A percentile compares a stretch with the other conserved stretches of the same genome.
These are phyloP conservation scores for Aquanectria penicillioides DNA, from an alignment of 2,329 filamentous ascomycete genomes.

Conservation along the genomic window DNA sequence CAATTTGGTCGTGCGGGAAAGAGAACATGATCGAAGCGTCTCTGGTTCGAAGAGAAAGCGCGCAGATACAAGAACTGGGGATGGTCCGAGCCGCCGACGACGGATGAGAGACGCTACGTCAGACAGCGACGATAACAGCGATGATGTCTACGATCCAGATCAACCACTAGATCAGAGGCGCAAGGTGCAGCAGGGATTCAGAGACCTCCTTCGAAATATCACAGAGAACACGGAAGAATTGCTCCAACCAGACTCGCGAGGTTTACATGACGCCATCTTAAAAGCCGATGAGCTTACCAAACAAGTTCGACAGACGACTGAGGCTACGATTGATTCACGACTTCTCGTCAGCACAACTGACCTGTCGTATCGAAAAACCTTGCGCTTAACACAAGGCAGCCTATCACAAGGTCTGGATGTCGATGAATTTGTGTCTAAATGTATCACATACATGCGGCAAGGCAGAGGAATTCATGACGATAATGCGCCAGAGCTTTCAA, in stretches of 20 bases:
- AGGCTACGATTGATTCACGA: slow-evolving; percentile 91
- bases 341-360: slow-evolving; percentile 85
- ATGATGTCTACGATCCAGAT: slow-evolving; percentile 78
- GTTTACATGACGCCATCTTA: slow-evolving; percentile 72
- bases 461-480: slow-evolving; percentile 66
- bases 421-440: slow-evolving; percentile 92
- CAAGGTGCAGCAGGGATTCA: slow-evolving; percentile 73
- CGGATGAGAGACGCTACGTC: slow-evolving; percentile 38
- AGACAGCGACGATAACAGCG: slow-evolving; percentile 28
- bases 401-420: slow-evolving; percentile 81
- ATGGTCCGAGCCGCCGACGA: slow-evolving; percentile 35
- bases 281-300: slow-evolving; percentile 73
- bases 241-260: slow-evolving; percentile 71
- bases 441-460: slow-evolving; percentile 85
- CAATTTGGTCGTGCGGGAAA: slow-evolving; percentile 40
- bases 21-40: slow-evolving; percentile 28
- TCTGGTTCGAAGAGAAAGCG: slow-evolving; percentile 48
- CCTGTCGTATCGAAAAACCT: slow-evolving; percentile 80
- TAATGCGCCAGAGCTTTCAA: slow-evolving; percentile 60
- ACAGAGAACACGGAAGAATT: slow-evolving; percentile 80
- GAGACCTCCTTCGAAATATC: slow-evolving; percentile 69
- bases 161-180: slow-evolving; percentile 81
- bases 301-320: slow-evolving; percentile 85
- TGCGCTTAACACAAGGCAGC: slow-evolving; percentile 78
- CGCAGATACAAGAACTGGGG: slow-evolving; percentile 35